These are phyloP conservation scores for Trypanosoma grayi DNA, from an alignment of 208 protist genomes.

Conservation along the genomic window DNA sequence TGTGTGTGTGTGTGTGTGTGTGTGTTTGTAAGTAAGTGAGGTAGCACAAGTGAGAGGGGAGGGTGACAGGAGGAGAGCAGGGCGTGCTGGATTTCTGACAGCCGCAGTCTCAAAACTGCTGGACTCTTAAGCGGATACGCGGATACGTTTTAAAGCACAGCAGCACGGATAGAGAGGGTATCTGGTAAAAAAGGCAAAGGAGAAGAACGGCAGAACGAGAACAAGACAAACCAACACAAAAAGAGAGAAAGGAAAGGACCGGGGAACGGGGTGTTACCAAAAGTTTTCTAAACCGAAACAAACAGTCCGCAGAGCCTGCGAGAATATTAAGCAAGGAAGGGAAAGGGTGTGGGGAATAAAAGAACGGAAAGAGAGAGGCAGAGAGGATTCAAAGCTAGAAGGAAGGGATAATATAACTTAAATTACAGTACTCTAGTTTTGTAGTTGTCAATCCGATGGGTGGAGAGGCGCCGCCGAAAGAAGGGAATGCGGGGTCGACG, in stretches of 20 bases:
- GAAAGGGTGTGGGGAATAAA: neutral
- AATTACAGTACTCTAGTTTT: too few relatives aligned
- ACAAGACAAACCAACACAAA: conserved; percentile 3
- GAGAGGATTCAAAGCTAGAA: conserved; percentile 1
- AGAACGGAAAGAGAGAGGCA: neutral
- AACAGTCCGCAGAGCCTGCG: too few relatives aligned
- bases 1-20: neutral
- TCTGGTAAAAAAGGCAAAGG: neutral
- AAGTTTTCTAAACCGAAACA: too few relatives aligned
- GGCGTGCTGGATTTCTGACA: too few relatives aligned
- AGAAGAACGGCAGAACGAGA: neutral
- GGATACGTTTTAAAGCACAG: too few relatives aligned
- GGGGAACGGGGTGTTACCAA: too few relatives aligned
- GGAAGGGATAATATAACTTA: neutral
- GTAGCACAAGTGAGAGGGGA: neutral
- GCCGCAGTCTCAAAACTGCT: too few relatives aligned
- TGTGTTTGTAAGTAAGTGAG: neutral
- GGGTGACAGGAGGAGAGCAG: too few relatives aligned
- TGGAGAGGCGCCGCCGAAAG: neutral
- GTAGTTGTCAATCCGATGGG: too few relatives aligned
- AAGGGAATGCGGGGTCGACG: neutral
- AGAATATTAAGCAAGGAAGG: neutral
- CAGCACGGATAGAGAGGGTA: neutral
- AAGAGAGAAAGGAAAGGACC: conserved; percentile 6
- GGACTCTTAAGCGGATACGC: too few relatives aligned